Percentiles rank a stretch among this genome's conserved stretches.
phyloP scores from a whole-genome alignment of 306 rosid species.

The Fagus crenata region DNA sequence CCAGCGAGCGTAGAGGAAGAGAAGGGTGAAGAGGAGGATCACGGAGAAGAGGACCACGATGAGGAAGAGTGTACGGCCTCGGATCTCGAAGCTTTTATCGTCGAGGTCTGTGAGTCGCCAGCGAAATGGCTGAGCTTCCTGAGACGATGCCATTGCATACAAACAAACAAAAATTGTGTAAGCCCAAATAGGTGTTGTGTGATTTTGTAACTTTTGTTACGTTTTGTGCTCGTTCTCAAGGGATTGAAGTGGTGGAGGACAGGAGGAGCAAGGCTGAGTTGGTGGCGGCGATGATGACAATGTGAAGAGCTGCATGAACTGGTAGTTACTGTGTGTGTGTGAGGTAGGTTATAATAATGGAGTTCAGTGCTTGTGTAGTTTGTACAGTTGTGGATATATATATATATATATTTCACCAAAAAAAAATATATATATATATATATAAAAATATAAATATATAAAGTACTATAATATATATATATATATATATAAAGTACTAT shows the following conservation, averaged over 20 bases:
- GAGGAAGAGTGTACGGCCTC: conserved; percentile 69
- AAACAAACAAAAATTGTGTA: no score
- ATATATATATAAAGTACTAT: no score
- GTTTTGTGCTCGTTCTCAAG: neutral
- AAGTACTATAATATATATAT: no score
- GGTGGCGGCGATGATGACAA: neutral
- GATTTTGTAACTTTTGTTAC: no score
- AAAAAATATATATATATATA: no score
- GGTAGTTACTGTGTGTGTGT: neutral
- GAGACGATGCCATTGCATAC: conserved; percentile 14
- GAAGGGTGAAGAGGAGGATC: conserved; percentile 48
- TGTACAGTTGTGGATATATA: neutral
- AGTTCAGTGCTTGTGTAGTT: neutral
- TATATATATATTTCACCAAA: neutral
- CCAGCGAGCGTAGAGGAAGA: conserved; percentile 80
- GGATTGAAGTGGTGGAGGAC: neutral
- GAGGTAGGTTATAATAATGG: neutral
- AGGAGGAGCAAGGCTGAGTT: neutral
- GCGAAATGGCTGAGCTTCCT: conserved; percentile 36
- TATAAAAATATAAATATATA: no score
- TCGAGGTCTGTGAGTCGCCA: conserved; percentile 72
- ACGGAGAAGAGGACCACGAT: conserved; percentile 55
- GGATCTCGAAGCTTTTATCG: conserved; percentile 56
- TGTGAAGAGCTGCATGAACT: neutral
- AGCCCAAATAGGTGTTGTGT: no score